Percentiles rank a stretch among this genome's conserved stretches.
Conservation (phyloP, 1,284 basidiomycete genomes). For the Cryptococcus sp. region DNA sequence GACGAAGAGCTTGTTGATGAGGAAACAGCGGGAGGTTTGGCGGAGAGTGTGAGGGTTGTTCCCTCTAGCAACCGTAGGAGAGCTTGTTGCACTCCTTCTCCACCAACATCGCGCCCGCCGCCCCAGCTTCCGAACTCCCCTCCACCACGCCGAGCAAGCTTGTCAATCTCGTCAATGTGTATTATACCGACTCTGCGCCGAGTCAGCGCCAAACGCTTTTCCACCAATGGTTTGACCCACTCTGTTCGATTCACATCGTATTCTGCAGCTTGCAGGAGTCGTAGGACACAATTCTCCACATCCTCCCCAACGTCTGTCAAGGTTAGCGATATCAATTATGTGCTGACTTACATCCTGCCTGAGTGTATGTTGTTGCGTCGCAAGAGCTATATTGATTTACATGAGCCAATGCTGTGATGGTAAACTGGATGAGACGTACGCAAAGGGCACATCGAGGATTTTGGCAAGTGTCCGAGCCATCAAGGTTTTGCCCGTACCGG, state of each 20-base stretch:
- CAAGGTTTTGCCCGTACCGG: slow-evolving; percentile 74
- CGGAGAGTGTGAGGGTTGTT: slow-evolving; percentile 69
- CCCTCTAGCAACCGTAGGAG: slow-evolving; percentile 92
- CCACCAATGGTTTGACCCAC: slow-evolving; percentile 24
- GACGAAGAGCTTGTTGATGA: slow-evolving; percentile 16
- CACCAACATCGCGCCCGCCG: slow-evolving; percentile 81
- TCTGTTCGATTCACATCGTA: slow-evolving; percentile 72
- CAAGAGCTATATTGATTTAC: slow-evolving; percentile 35
- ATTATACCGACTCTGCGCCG: slow-evolving; percentile 76
- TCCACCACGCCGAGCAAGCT: slow-evolving; percentile 71
- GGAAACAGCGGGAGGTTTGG: slow-evolving; percentile 59
- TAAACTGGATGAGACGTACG: slow-evolving; percentile 59
- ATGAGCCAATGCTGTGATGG: slow-evolving; percentile 58
- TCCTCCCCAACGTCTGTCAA: slow-evolving; percentile 85
- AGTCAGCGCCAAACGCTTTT: slow-evolving; percentile 55
- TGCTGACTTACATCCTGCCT: slow-evolving; percentile 52
- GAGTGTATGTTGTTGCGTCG: slow-evolving; percentile 55
- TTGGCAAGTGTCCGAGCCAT: slow-evolving; percentile 80
- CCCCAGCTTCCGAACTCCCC: slow-evolving; percentile 58
- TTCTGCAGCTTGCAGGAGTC: slow-evolving; percentile 79
- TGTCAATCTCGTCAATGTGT: slow-evolving; percentile 95
- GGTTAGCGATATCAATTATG: slow-evolving; percentile 19
- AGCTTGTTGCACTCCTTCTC: slow-evolving; percentile 93
- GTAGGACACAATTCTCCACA: slow-evolving; percentile 83
- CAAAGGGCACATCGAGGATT: slow-evolving; percentile 87